Conservation (phyloP, 768 basidiomycete species). For the Tremella mesenterica region DNA sequence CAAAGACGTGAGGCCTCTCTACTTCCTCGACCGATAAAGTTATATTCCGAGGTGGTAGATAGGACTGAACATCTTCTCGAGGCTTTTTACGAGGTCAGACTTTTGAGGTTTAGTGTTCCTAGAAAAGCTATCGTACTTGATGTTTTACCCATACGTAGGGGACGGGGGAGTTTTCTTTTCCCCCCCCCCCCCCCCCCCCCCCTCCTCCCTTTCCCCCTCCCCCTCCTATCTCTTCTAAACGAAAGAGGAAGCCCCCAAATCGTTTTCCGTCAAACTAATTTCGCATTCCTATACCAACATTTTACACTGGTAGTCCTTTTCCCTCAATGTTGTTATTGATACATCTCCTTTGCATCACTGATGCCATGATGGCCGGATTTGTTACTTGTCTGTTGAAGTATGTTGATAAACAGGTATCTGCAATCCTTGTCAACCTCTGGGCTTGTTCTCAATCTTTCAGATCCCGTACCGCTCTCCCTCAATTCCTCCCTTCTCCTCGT, state of each 20-base stretch:
- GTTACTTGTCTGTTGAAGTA: too few species aligned
- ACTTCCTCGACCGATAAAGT: slow-evolving; percentile 37
- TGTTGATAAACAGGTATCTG: slow-evolving; percentile 28
- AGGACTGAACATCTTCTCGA: slow-evolving; percentile 25
- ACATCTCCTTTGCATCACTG: too few species aligned
- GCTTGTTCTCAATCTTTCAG: slow-evolving; percentile 39
- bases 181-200: too few species aligned
- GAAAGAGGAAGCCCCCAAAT: too few species aligned
- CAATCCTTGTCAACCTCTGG: slow-evolving; percentile 40
- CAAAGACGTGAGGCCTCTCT: slow-evolving; percentile 40
- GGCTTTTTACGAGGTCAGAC: slow-evolving; percentile 31
- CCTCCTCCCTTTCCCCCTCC: too few species aligned
- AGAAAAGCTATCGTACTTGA: slow-evolving; percentile 41
- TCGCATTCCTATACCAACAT: not conserved
- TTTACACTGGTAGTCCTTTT: not conserved
- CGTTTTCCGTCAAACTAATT: not conserved
- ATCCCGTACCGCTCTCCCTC: slow-evolving; percentile 41
- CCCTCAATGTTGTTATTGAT: too few species aligned
- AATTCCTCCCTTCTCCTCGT: slow-evolving; percentile 39
- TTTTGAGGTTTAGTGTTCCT: slow-evolving; percentile 37
- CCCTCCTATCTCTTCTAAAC: too few species aligned
- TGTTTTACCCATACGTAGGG: slow-evolving; percentile 38
- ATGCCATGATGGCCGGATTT: too few species aligned
- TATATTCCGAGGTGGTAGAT: slow-evolving; percentile 36
- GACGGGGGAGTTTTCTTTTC: slow-evolving; percentile 20